These are phyloP conservation scores for Friedmanniomyces simplex DNA, from an alignment of 495 filamentous ascomycete species.

Conservation along the genomic window DNA sequence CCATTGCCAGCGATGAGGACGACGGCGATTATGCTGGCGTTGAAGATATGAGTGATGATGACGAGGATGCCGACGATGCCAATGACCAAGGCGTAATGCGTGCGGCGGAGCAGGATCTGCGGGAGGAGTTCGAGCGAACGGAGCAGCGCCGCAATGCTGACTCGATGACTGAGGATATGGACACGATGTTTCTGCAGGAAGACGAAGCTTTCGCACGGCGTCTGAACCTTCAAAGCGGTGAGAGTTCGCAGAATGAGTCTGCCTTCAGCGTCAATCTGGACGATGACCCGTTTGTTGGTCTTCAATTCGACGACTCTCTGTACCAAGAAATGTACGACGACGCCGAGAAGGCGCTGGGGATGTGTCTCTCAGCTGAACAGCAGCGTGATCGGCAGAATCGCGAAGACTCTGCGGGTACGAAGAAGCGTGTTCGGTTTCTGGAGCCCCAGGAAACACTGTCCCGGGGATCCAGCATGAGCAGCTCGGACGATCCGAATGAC, in stretches of 20 bases:
- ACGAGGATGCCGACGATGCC: not conserved
- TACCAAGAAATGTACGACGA: constrained; percentile 11
- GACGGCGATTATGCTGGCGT: constrained; percentile 15
- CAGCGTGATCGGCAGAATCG: not conserved
- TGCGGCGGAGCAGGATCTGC: constrained; percentile 13
- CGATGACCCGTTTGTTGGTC: constrained; percentile 15
- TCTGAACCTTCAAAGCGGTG: not conserved
- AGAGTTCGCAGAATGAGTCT: not conserved
- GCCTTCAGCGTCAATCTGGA: constrained; percentile 9
- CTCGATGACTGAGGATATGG: constrained; percentile 1
- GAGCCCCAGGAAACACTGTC: constrained; percentile 3
- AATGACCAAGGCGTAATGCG: not conserved
- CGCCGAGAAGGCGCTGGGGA: constrained; percentile 7
- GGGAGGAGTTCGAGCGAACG: constrained; percentile 9
- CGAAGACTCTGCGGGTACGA: not conserved
- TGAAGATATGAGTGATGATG: constrained; percentile 12
- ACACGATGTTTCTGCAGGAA: constrained; percentile 5
- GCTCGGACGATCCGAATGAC: constrained; percentile 2
- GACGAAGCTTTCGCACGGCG: not conserved
- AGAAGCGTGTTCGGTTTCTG: constrained; percentile 18
- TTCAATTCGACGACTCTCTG: not conserved
- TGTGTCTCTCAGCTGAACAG: not conserved
- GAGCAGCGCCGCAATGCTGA: constrained; percentile 7
- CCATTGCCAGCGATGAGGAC: not conserved
- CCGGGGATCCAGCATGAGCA: constrained; percentile 10